Evolutionary conservation across 208 protist species (phyloP).

Genomic region (Leishmania arabica): DNA sequence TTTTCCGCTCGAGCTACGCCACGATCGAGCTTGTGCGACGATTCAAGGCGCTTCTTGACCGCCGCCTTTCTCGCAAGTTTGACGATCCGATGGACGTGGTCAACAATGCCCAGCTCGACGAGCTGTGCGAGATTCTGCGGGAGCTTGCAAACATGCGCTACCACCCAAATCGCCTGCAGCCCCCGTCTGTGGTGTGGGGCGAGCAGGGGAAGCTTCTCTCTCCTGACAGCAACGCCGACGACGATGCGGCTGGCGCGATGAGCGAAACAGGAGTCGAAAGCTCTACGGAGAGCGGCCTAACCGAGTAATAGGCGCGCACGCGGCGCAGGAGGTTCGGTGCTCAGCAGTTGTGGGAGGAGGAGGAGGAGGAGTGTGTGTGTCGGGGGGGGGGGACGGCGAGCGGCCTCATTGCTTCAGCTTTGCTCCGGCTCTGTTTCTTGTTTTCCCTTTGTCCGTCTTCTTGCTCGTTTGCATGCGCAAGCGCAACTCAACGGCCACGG

Average conservation of each 20-base stretch:
- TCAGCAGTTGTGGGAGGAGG: too few species aligned
- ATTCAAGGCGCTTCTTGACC: constrained; percentile 56
- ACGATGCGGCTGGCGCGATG: constrained; percentile 1
- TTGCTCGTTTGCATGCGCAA: not conserved
- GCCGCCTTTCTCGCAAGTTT: constrained; percentile 65
- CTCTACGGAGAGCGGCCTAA: not conserved
- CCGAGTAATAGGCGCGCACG: not conserved
- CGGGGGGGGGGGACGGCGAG: too few species aligned
- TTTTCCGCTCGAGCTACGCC: constrained; percentile 53
- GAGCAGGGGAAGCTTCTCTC: constrained; percentile 60
- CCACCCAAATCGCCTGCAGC: constrained; percentile 43
- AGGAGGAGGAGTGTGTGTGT: not conserved
- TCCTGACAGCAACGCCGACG: constrained; percentile 16
- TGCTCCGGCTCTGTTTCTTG: not conserved
- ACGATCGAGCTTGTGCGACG: constrained; percentile 65
- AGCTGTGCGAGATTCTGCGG: constrained; percentile 60
- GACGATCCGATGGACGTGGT: constrained; percentile 42
- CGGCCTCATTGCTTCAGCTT: not conserved
- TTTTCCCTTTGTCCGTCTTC: not conserved
- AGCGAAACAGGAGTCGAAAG: not conserved
- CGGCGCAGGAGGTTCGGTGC: not conserved
- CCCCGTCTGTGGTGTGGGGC: constrained; percentile 35
- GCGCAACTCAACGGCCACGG: not conserved
- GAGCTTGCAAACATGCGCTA: constrained; percentile 55
- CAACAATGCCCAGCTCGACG: constrained; percentile 70